These are phyloP conservation scores for Neurospora pannonica DNA, from an alignment of 495 filamentous ascomycete species.

Conservation along the genomic window DNA sequence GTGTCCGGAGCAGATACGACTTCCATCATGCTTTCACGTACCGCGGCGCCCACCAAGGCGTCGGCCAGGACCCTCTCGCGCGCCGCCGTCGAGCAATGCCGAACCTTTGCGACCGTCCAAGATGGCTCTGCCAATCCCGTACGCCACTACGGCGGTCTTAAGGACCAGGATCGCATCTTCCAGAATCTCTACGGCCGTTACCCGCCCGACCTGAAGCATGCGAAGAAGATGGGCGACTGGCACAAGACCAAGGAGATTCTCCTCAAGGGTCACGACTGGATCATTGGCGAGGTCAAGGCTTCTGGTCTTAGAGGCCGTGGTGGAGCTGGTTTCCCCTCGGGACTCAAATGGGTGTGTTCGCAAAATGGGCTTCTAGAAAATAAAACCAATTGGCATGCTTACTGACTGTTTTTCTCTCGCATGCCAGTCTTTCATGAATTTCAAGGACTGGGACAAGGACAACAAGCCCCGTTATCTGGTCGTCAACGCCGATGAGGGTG, in stretches of 20 bases:
- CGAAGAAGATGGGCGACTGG: constrained; percentile 99
- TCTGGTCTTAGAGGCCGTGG: constrained; percentile 93
- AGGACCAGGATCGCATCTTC: constrained; percentile 96
- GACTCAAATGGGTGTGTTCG: constrained; percentile 87
- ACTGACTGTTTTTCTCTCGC: constrained; percentile 16
- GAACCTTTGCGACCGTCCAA: constrained; percentile 74
- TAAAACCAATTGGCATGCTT: constrained; percentile 5
- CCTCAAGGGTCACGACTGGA: constrained; percentile 95
- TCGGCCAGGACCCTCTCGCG: constrained; percentile 31
- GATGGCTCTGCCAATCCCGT: constrained; percentile 59
- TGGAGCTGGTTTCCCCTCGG: constrained; percentile 95
- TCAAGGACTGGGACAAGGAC: constrained; percentile 99
- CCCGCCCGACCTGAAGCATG: constrained; percentile 79
- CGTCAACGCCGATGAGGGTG: constrained; percentile 97
- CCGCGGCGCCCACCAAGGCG: constrained; percentile 34
- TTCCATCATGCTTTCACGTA: constrained; percentile 39
- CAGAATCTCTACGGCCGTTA: constrained; percentile 94
- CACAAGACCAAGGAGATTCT: constrained; percentile 98
- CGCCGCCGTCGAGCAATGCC: constrained; percentile 19
- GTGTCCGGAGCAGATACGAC: constrained; percentile 28
- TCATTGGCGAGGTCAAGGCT: constrained; percentile 91
- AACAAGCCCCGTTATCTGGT: constrained; percentile 91
- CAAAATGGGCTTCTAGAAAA: background rate
- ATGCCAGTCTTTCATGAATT: constrained; percentile 94
- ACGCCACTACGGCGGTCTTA: constrained; percentile 72